A percentile compares a stretch with the other conserved stretches of the same genome.
These are phyloP conservation scores for Candida namnaoensis DNA, from an alignment of 805 yeast genomes.

Conservation along the genomic window DNA sequence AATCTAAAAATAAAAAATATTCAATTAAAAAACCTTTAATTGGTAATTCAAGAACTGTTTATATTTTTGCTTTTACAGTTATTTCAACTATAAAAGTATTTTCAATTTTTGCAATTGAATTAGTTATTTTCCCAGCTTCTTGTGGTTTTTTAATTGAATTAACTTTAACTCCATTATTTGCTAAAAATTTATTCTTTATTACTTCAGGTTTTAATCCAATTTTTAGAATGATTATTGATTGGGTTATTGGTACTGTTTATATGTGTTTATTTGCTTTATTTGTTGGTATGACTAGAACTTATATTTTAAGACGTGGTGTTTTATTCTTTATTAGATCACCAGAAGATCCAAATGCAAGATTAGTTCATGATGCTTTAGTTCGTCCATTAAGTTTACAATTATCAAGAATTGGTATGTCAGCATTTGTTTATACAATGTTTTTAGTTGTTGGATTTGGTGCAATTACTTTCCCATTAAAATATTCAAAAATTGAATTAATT, in stretches of 20 bases:
- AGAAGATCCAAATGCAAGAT: slow-evolving; percentile 83
- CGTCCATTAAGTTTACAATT: slow-evolving; percentile 68
- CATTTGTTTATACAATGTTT: slow-evolving; percentile 62
- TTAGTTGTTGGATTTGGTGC: slow-evolving; percentile 70
- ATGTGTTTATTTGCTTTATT: slow-evolving; percentile 84
- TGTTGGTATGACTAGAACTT: slow-evolving; percentile 72
- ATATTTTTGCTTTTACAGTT: slow-evolving; percentile 43
- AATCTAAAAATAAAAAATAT: slow-evolving; percentile 14
- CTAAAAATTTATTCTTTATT: not conserved
- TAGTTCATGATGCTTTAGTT: slow-evolving; percentile 80
- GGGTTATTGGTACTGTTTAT: slow-evolving; percentile 75
- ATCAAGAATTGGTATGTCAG: slow-evolving; percentile 64
- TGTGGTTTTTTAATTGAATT: slow-evolving; percentile 77
- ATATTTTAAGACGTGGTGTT: slow-evolving; percentile 79
- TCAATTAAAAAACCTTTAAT: slow-evolving; percentile 33
- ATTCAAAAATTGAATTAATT: slow-evolving; percentile 8
- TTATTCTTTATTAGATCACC: slow-evolving; percentile 88
- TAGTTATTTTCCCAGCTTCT: slow-evolving; percentile 76
- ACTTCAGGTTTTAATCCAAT: not conserved
- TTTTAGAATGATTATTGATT: slow-evolving; percentile 23
- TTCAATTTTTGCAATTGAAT: slow-evolving; percentile 65
- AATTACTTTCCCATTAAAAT: slow-evolving; percentile 10
- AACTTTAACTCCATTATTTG: slow-evolving; percentile 52
- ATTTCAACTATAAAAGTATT: slow-evolving; percentile 67
- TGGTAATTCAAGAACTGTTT: slow-evolving; percentile 43